Conservation (phyloP, 257 asterid genomes). For the Solanum virginianum region DNA sequence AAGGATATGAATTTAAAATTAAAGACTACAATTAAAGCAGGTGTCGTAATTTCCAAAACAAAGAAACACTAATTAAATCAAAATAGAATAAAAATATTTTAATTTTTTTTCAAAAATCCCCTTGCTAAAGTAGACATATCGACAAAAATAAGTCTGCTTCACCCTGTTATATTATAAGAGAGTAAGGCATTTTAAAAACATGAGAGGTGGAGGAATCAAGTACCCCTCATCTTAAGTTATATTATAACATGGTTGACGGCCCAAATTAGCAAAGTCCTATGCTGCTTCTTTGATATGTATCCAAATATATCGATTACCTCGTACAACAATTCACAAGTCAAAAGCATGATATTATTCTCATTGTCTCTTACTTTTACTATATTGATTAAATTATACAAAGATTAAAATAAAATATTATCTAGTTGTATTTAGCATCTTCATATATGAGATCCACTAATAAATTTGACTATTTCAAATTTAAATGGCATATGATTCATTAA, state of each 20-base stretch:
- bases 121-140: no score
- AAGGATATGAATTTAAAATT: no score
- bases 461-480: not conserved
- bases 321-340: not conserved
- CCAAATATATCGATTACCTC: not conserved
- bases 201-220: not conserved
- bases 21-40: no score
- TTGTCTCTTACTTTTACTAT: not conserved
- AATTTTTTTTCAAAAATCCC: no score
- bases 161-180: no score
- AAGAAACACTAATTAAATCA: no score
- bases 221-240: not conserved
- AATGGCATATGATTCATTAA: not conserved
- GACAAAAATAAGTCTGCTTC: no score
- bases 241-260: not conserved
- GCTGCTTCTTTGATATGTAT: not conserved
- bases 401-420: not conserved
- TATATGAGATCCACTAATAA: not conserved
- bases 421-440: not conserved
- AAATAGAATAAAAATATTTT: no score
- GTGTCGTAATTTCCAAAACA: no score
- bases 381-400: not conserved
- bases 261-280: not conserved
- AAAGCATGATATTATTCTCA: not conserved
- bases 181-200: not conserved